Base-by-base conservation (phyloP, 2,329 filamentous ascomycete species). In the Akanthomyces muscarius region DNA sequence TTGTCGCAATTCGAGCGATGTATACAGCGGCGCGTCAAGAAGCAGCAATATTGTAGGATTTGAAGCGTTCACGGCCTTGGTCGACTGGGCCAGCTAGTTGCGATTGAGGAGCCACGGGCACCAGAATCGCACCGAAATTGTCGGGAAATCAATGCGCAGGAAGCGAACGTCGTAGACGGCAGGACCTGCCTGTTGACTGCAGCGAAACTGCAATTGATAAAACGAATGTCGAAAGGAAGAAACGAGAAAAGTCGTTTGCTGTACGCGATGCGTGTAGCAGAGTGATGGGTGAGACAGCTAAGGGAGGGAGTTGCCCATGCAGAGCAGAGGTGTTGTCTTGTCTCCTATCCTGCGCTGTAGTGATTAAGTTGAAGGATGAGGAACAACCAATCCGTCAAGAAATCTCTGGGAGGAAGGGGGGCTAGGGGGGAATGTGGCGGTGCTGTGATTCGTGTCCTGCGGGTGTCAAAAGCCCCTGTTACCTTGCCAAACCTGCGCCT, bases 171-270 rank as follows among this genome's bases (percentile, higher is more conserved):
- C 47, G 47, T 60, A 16, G 51, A 48, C 14, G 59, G 59, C 50
- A 61, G 59, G 59, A 47, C 42, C 59, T 61, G 59, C 59, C 51
- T 54, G 42, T 38, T 41, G 48, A 54, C 30, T 36, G 58, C 58
- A 54, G 45, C 45, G 23, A 47, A 30, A 42, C 41, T 13, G 50
- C 51, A 30, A n/a, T 38, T 38, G 21, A 38, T 18, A 38, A 58
- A 53, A 61, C 48, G 61, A 55, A 64, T 55, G 61, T 65, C 69
- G 66, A 67, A 64, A 68, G 65, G 65, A 67, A 69, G 66, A 69
- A 68, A 38, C 28, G 51, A 51, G 36, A 28, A 44, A 28, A 45
- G 61, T n/a, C 1, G 36, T 18, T 51, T 38, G 21, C 53, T 51
- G 30, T 30, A 48, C 50, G 53, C 61, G 25, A 45, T 44, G 47